Conservation (phyloP, 2,329 filamentous ascomycete species). For the Monosporascus sp. region DNA sequence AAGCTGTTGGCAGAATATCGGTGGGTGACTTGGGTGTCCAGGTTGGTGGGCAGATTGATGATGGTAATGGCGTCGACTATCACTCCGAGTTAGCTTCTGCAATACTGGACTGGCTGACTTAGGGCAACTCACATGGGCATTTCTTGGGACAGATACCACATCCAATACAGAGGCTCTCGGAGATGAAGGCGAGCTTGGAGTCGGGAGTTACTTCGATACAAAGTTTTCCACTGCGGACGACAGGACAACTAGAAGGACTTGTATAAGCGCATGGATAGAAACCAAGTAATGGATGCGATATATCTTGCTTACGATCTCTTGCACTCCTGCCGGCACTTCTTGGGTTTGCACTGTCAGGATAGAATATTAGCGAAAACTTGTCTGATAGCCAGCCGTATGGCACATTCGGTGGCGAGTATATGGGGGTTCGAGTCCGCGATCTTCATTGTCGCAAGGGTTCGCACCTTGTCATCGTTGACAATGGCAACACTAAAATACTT, state of each 20-base stretch:
- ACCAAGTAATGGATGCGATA: background rate
- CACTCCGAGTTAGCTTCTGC: background rate
- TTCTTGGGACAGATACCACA: conserved; percentile 99
- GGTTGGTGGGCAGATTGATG: conserved; percentile 99
- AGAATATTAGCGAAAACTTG: conserved; percentile 14
- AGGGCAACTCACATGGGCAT: conserved; percentile 62
- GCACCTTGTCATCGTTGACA: conserved; percentile 95
- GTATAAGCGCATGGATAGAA: conserved; percentile 9
- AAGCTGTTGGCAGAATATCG: conserved; percentile 99
- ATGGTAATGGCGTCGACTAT: conserved; percentile 89
- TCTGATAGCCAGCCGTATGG: conserved; percentile 30
- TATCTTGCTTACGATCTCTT: conserved; percentile 75
- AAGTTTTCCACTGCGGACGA: conserved; percentile 94
- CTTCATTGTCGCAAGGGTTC: conserved; percentile 15
- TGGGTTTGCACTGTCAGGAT: conserved; percentile 70
- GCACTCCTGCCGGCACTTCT: conserved; percentile 99
- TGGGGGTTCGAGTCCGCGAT: background rate
- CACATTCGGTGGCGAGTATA: conserved; percentile 25
- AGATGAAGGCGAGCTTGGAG: conserved; percentile 96
- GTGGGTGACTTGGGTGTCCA: conserved; percentile 96
- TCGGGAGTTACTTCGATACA: conserved; percentile 89
- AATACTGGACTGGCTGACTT: background rate
- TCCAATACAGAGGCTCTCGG: conserved; percentile 90
- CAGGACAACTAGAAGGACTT: conserved; percentile 44
- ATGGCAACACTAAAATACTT: conserved; percentile 76